These are phyloP conservation scores for Stagonosporopsis rhizophila DNA, from an alignment of 2,329 filamentous ascomycete genomes.

Conservation along the genomic window DNA sequence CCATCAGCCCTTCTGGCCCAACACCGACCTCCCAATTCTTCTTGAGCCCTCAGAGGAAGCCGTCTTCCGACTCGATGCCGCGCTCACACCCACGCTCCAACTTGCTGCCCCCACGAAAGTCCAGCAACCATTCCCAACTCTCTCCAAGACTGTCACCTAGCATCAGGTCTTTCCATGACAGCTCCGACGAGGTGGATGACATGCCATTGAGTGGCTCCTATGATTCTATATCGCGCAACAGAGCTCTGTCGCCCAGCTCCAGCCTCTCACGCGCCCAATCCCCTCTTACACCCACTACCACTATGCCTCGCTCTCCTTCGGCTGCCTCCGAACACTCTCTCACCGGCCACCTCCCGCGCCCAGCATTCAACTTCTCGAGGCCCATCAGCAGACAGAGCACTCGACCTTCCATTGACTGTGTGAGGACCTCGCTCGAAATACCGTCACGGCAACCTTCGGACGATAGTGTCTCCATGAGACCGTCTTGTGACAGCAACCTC, in stretches of 20 bases:
- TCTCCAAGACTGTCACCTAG: slow-evolving; percentile 52
- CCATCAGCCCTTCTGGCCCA: slow-evolving; percentile 46
- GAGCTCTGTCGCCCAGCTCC: slow-evolving; percentile 79
- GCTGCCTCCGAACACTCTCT: slow-evolving; percentile 81
- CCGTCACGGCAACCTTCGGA: slow-evolving; percentile 47
- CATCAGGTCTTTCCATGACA: slow-evolving; percentile 57
- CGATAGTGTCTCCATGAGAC: slow-evolving; percentile 45
- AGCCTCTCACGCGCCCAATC: slow-evolving; percentile 66
- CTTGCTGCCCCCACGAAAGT: slow-evolving; percentile 52
- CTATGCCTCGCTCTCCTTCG: slow-evolving; percentile 78
- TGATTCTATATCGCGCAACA: slow-evolving; percentile 68
- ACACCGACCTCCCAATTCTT: slow-evolving; percentile 45
- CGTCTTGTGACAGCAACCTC: slow-evolving; percentile 49
- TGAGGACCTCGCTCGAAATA: slow-evolving; percentile 44
- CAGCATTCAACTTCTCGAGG: slow-evolving; percentile 92
- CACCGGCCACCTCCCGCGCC: slow-evolving; percentile 67
- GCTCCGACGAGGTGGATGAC: slow-evolving; percentile 74
- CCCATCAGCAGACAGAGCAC: slow-evolving; percentile 76
- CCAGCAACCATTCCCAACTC: slow-evolving; percentile 41
- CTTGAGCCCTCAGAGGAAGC: slow-evolving; percentile 47
- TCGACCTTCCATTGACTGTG: slow-evolving; percentile 57
- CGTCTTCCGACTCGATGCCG: slow-evolving; percentile 48
- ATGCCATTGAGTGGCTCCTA: slow-evolving; percentile 64
- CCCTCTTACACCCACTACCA: slow-evolving; percentile 68
- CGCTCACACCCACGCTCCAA: slow-evolving; percentile 36